These are phyloP conservation scores for Millerozyma miso DNA, from an alignment of 805 yeast genomes.

Conservation along the genomic window DNA sequence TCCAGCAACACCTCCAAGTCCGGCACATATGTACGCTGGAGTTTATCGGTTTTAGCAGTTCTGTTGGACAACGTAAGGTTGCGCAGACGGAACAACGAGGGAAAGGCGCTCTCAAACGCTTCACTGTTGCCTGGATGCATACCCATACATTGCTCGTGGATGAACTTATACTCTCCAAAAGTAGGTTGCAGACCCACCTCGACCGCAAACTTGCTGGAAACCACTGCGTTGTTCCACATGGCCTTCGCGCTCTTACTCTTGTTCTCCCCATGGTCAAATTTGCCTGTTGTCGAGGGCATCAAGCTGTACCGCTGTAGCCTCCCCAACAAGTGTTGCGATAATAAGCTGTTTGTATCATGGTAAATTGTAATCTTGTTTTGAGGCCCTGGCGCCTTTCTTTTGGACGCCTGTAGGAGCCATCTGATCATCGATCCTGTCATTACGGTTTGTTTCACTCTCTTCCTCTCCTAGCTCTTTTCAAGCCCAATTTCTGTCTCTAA, in stretches of 20 bases:
- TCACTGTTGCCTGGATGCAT: conserved; percentile 32
- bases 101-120: conserved; percentile 3
- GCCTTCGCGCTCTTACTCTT: not conserved
- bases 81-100: conserved; percentile 1
- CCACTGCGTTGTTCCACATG: not conserved
- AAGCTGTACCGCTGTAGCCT: conserved; percentile 15
- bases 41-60: not conserved
- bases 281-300: conserved; percentile 10
- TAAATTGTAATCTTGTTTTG: conserved; percentile 15
- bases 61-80: conserved; percentile 1
- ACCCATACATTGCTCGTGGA: conserved; percentile 22
- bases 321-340: conserved; percentile 23
- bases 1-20: conserved; percentile 11
- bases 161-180: conserved; percentile 23
- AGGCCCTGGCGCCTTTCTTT: not conserved
- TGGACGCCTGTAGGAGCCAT: conserved; percentile 8
- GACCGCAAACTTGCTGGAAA: conserved; percentile 14
- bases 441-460: no score
- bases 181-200: conserved; percentile 15
- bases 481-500: no score
- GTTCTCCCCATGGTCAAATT: conserved; percentile 1
- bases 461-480: no score
- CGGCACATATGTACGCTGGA: conserved; percentile 8
- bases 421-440: conserved; percentile 4
- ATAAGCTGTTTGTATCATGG: conserved; percentile 25